Evolutionary conservation across 169 alveolate genomes (phyloP), one percentile per base, ranked within the genome.

Genomic region (Hammondia hammondi): DNA sequence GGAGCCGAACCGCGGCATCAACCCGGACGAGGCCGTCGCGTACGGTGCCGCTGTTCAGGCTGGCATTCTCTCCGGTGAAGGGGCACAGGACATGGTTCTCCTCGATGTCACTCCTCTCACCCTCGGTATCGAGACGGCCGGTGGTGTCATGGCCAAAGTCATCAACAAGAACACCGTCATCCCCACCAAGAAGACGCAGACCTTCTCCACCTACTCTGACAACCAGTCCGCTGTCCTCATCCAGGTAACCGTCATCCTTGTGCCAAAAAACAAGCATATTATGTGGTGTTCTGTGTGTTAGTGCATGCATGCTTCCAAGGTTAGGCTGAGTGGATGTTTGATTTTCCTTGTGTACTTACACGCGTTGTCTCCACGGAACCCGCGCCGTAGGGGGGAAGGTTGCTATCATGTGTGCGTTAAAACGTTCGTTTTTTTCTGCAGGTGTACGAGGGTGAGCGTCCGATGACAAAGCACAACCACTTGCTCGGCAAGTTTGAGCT

Each of bases 371-470:
- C 7, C 87, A 14, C 19, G 37, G 29, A 14, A 3, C n/a, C n/a
- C 2, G 88, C 88, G 0, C 37, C 88, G 29, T 14, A 17, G 29
- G 2, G n/a, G 56, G 46, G 19, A 27, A 27, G 56, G 29, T 35
- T 10, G 29, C 2, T 21, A 29, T 1, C 43, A 39, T 39, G 37
- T 52, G 14, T 17, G 29, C 37, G 4, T 43, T 27, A 12, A 56
- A 12, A 19, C 46, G 52, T 87, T 9, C 46, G 48, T 29, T 85
- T 35, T 52, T 52, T 1, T 5, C 10, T 89, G n/a, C 98, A 97
- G 95, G 99, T 98, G 92, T 99, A 96, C 95, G 99, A 99, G 97
- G 99, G 99, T 43, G 99, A 99, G 96, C 98, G 99, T 85, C 98
- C 99, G n/a, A 97, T 98, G 98, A 98, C 99, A 43, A 98, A 98